Evolutionary conservation across 2,329 filamentous ascomycete species (phyloP).

Genomic region (Achaetomium macrosporum): DNA sequence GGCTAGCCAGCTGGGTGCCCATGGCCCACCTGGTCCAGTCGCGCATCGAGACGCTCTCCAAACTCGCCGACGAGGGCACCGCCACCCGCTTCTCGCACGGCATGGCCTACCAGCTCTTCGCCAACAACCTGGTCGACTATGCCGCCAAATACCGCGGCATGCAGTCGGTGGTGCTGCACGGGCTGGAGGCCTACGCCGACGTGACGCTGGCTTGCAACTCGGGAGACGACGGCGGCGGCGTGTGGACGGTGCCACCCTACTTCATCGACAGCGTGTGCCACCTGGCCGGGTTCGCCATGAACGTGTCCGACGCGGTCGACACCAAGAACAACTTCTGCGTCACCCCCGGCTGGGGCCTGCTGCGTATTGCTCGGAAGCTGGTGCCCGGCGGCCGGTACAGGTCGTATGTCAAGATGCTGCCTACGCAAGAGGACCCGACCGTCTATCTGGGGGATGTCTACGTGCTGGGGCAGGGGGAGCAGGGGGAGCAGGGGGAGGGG

Average conservation of each 20-base stretch:
- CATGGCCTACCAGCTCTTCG: conserved; percentile 55
- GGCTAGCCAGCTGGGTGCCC: conserved; percentile 50
- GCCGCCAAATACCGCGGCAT: conserved; percentile 34
- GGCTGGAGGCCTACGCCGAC: conserved; percentile 30
- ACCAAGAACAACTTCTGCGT: conserved; percentile 31
- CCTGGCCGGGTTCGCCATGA: conserved; percentile 37
- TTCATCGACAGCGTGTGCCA: conserved; percentile 36
- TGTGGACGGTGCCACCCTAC: conserved; percentile 36
- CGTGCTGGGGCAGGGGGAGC: conserved; percentile 23
- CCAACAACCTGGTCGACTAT: conserved; percentile 33
- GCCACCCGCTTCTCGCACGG: conserved; percentile 56
- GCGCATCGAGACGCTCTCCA: conserved; percentile 38
- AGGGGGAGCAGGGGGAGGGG: conserved; percentile 25
- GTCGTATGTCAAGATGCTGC: conserved; percentile 37
- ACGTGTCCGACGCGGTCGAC: conserved; percentile 33
- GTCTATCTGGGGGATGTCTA: conserved; percentile 33
- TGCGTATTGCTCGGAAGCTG: conserved; percentile 30
- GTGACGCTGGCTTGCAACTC: conserved; percentile 21
- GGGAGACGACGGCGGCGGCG: conserved; percentile 25
- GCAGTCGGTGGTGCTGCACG: conserved; percentile 34
- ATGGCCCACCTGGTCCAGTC: conserved; percentile 51
- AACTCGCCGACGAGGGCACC: conserved; percentile 48
- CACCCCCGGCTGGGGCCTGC: conserved; percentile 34
- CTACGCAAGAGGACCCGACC: conserved; percentile 25
- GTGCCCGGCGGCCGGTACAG: conserved; percentile 30